Percentiles rank a stretch among this genome's conserved stretches.
Evolutionary conservation across 306 rosid genomes (phyloP).

Genomic region (Castanospermum australe): DNA sequence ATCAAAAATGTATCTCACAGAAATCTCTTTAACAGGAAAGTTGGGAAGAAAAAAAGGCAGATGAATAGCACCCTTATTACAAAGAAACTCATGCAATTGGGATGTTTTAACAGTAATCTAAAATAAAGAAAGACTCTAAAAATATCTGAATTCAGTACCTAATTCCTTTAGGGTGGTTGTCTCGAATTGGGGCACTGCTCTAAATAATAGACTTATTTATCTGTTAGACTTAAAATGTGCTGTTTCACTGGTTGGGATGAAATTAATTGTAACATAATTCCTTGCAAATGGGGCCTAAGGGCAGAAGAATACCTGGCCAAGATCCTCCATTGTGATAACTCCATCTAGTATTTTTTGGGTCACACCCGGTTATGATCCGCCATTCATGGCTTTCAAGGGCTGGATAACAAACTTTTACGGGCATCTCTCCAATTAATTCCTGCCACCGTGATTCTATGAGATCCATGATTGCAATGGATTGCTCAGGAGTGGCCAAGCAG

Average conservation of each 20-base stretch:
- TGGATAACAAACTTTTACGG: constrained; percentile 88
- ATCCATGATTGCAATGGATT: constrained; percentile 86
- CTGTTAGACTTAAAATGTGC: background rate
- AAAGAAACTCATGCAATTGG: background rate
- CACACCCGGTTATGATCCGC: constrained; percentile 73
- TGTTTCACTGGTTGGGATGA: background rate
- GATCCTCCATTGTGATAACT: constrained; percentile 95
- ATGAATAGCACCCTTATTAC: background rate
- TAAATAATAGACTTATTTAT: background rate
- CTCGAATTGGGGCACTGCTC: background rate
- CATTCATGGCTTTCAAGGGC: constrained; percentile 80
- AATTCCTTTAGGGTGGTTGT: background rate
- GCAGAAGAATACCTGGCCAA: constrained; percentile 70
- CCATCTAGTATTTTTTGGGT: constrained; percentile 90
- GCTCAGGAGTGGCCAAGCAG: constrained; percentile 85
- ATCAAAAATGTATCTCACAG: background rate
- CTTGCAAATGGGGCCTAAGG: background rate
- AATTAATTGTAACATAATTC: constrained; percentile 12
- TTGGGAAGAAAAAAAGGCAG: background rate
- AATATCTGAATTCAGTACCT: background rate
- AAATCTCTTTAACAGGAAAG: background rate
- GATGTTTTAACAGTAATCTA: background rate
- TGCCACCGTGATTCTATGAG: constrained; percentile 88
- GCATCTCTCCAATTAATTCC: constrained; percentile 85
- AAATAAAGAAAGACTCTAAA: background rate